Percentiles rank a stretch among this genome's conserved stretches.
These are phyloP conservation scores for Caryopteris hybrid DNA, from an alignment of 305 asterid species.

Conservation along the genomic window DNA sequence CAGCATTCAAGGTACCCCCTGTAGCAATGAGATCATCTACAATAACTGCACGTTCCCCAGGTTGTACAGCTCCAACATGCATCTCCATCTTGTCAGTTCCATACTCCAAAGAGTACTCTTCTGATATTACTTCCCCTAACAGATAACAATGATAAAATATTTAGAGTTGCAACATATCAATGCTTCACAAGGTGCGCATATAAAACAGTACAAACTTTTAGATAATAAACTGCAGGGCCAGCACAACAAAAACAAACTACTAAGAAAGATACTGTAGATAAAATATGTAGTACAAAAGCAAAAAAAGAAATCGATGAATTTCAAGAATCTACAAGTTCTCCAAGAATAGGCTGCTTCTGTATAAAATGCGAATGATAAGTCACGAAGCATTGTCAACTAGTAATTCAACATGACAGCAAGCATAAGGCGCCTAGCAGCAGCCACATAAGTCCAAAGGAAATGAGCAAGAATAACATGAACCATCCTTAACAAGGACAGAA, in stretches of 20 bases:
- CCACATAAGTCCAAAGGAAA: too few species aligned
- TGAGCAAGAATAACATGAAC: too few species aligned
- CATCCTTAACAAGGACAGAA: background rate
- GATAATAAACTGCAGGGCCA: background rate
- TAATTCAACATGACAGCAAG: background rate
- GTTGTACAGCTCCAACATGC: constrained; percentile 94
- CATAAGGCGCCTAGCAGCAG: too few species aligned
- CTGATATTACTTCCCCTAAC: constrained; percentile 86
- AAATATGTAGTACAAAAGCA: background rate
- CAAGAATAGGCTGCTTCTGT: background rate
- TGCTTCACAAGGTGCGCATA: constrained; percentile 3
- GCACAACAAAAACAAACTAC: background rate
- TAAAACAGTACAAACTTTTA: background rate
- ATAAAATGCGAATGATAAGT: background rate
- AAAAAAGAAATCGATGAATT: background rate
- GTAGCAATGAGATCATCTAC: constrained; percentile 97
- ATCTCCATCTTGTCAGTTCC: constrained; percentile 93
- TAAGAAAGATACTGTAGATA: background rate
- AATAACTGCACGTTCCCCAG: constrained; percentile 77
- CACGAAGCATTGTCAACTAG: background rate
- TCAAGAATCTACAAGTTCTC: background rate
- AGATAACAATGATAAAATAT: constrained; percentile 11
- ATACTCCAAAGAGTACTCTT: constrained; percentile 90
- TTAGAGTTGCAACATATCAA: too few species aligned
- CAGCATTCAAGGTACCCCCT: constrained; percentile 89